Evolutionary conservation across 2,329 filamentous ascomycete genomes (phyloP).

Genomic region (Phyllosticta citribraziliensis): DNA sequence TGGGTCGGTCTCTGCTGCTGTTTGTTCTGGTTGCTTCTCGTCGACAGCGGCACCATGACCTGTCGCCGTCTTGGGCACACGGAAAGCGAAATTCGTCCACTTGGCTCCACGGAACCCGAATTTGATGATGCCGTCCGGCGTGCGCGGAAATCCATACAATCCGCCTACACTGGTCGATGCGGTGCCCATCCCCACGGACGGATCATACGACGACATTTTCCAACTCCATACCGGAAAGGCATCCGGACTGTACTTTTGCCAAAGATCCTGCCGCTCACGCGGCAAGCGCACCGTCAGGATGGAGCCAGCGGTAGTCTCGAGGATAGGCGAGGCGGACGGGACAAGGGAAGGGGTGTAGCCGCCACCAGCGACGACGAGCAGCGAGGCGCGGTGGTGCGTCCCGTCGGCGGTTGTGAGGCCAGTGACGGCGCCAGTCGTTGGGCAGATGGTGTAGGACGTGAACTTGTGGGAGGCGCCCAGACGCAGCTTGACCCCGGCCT

Average conservation of each 20-base stretch:
- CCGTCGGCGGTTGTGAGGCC: slow-evolving; percentile 38
- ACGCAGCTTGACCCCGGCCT: slow-evolving; percentile 34
- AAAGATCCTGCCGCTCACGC: slow-evolving; percentile 25
- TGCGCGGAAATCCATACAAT: slow-evolving; percentile 38
- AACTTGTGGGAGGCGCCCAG: slow-evolving; percentile 20
- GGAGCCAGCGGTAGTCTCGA: slow-evolving; percentile 41
- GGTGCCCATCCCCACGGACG: slow-evolving; percentile 23
- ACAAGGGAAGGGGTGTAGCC: slow-evolving; percentile 37
- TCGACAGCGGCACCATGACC: not conserved
- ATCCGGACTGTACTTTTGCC: slow-evolving; percentile 31
- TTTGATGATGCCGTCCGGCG: slow-evolving; percentile 37
- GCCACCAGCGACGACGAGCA: slow-evolving; percentile 34
- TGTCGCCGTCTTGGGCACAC: slow-evolving; percentile 25
- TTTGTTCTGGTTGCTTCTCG: not conserved
- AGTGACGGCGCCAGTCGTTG: slow-evolving; percentile 16
- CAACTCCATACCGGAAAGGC: slow-evolving; percentile 38
- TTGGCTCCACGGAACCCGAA: slow-evolving; percentile 44
- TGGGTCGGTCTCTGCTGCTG: too few relatives aligned
- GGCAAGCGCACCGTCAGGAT: slow-evolving; percentile 39
- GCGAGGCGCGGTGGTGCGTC: slow-evolving; percentile 30
- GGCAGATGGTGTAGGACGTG: not conserved
- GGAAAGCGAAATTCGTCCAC: slow-evolving; percentile 29
- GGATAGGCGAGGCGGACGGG: slow-evolving; percentile 30
- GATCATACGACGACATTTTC: slow-evolving; percentile 14
- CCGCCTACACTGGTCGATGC: slow-evolving; percentile 27